phyloP scores from a whole-genome alignment of 2,329 filamentous ascomycete genomes.

The Graphiopsis chlorocephala region DNA sequence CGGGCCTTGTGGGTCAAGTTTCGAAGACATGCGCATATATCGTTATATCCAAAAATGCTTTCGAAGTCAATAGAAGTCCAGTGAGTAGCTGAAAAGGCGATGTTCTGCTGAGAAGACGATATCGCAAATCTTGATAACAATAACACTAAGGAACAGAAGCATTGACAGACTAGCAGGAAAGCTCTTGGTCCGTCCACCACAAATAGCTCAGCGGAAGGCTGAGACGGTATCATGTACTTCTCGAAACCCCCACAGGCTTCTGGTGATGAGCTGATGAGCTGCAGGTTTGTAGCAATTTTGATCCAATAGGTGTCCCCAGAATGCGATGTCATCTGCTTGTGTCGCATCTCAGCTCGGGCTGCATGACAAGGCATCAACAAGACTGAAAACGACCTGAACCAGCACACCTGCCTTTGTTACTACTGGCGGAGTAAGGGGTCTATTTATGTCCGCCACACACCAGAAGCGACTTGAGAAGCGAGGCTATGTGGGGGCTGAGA shows the following conservation, averaged over 20 bases:
- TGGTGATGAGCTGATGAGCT: no score
- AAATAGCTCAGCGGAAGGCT: not conserved
- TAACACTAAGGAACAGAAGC: not conserved
- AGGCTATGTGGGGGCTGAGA: not conserved
- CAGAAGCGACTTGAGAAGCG: not conserved
- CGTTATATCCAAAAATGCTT: not conserved
- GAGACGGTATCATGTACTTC: not conserved
- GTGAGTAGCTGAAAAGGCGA: not conserved
- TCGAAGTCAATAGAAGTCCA: not conserved
- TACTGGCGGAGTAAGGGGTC: not conserved
- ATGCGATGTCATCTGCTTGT: no score
- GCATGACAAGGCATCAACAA: no score
- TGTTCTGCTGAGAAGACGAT: not conserved
- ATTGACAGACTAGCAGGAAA: not conserved
- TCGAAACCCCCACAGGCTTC: no score
- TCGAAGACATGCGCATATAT: not conserved
- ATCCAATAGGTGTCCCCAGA: no score
- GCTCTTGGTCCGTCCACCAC: not conserved
- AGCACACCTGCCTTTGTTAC: not conserved
- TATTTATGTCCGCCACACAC: not conserved
- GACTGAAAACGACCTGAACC: no score
- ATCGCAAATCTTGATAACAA: not conserved
- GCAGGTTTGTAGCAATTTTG: no score
- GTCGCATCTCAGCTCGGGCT: no score
- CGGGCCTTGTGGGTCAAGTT: not conserved